A percentile compares a stretch with the other conserved stretches of the same genome.
phyloP scores from a whole-genome alignment of 2,329 filamentous ascomycete genomes.

The Botrytis pseudocinerea region DNA sequence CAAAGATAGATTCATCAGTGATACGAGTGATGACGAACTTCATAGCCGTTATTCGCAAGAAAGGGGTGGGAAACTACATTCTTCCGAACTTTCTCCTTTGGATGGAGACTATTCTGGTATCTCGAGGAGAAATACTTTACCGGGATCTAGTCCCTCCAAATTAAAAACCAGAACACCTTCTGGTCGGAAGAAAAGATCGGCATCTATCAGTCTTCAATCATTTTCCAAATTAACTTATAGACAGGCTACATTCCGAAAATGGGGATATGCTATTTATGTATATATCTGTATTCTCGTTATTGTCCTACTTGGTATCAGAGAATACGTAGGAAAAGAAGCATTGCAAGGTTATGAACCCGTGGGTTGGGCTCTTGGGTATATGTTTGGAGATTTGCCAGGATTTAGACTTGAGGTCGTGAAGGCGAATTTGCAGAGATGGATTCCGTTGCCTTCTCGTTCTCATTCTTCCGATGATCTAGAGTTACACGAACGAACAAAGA shows the following conservation, averaged over 20 bases:
- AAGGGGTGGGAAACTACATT: neutral
- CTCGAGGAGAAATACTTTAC: constrained; percentile 53
- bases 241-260: constrained; percentile 76
- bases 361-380: constrained; percentile 88
- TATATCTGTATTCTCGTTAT: constrained; percentile 67
- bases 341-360: constrained; percentile 76
- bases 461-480: constrained; percentile 8
- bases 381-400: constrained; percentile 74
- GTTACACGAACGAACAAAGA: constrained; percentile 37
- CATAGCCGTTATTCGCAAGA: neutral
- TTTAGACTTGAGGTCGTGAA: constrained; percentile 72
- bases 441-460: constrained; percentile 61
- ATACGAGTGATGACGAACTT: constrained; percentile 34
- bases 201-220: constrained; percentile 64
- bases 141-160: constrained; percentile 44
- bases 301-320: constrained; percentile 70
- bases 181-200: constrained; percentile 64
- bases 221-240: constrained; percentile 78
- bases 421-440: constrained; percentile 71
- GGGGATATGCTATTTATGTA: constrained; percentile 78
- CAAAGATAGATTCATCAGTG: constrained; percentile 27
- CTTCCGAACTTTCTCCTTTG: neutral
- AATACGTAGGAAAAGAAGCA: constrained; percentile 66
- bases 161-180: constrained; percentile 53
- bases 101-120: constrained; percentile 18